Evolutionary conservation across 2,329 filamentous ascomycete species (phyloP).

Genomic region (Penicillium expansum): DNA sequence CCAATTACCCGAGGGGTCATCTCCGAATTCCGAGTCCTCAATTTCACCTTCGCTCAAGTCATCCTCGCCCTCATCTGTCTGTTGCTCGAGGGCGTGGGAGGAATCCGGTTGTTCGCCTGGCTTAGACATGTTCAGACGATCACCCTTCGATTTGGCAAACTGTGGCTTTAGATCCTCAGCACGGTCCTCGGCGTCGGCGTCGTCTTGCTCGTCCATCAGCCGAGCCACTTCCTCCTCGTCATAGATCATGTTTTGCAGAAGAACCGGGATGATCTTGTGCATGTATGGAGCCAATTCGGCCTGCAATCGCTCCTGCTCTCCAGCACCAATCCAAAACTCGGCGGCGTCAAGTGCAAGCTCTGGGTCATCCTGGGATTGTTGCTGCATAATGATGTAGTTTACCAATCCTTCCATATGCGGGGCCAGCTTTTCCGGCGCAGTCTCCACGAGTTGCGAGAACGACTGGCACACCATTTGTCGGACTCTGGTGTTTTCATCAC

Average conservation of each 20-base stretch:
- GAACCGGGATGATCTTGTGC: constrained; percentile 79
- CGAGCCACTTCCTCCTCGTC: constrained; percentile 87
- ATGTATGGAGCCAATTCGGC: constrained; percentile 74
- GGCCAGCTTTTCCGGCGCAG: constrained; percentile 82
- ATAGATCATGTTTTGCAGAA: constrained; percentile 95
- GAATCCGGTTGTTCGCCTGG: constrained; percentile 35
- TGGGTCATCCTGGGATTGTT: constrained; percentile 75
- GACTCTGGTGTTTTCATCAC: constrained; percentile 75
- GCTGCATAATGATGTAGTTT: constrained; percentile 88
- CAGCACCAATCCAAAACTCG: constrained; percentile 94
- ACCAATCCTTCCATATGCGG: constrained; percentile 86
- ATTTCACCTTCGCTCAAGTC: constrained; percentile 87
- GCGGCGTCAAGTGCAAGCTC: constrained; percentile 91
- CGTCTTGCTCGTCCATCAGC: constrained; percentile 78
- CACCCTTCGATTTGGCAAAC: constrained; percentile 71
- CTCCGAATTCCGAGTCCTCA: constrained; percentile 66
- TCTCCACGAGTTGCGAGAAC: constrained; percentile 88
- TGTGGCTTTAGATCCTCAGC: constrained; percentile 87
- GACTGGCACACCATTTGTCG: constrained; percentile 89
- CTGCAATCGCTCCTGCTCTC: constrained; percentile 80
- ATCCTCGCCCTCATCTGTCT: constrained; percentile 55
- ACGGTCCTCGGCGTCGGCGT: constrained; percentile 88
- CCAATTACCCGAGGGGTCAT: constrained; percentile 87
- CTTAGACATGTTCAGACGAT: constrained; percentile 57
- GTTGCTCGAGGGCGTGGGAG: constrained; percentile 46